Evolutionary conservation across 768 basidiomycete species (phyloP).

Genomic region (Boletus patriciae): DNA sequence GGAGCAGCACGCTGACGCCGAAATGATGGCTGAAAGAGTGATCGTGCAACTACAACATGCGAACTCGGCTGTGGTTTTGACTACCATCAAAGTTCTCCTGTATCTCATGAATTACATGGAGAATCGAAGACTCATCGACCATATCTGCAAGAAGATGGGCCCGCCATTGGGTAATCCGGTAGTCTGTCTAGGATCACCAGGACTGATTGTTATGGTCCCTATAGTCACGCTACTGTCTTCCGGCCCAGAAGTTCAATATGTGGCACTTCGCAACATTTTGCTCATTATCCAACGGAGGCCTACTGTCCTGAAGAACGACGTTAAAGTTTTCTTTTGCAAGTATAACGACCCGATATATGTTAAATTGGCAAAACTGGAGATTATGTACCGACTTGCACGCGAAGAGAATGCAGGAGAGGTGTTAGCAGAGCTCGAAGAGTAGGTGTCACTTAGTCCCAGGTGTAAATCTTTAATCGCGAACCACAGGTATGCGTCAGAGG

Average conservation of each 20-base stretch:
- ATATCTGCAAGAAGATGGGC: constrained; percentile 96
- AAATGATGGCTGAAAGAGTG: constrained; percentile 93
- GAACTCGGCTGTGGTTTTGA: constrained; percentile 98
- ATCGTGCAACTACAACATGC: constrained; percentile 93
- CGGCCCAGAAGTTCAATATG: constrained; percentile 98
- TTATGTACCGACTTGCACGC: constrained; percentile 97
- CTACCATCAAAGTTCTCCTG: constrained; percentile 93
- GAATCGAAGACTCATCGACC: constrained; percentile 77
- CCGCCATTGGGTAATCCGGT: constrained; percentile 77
- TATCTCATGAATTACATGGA: constrained; percentile 99
- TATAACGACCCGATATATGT: constrained; percentile 99
- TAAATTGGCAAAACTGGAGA: constrained; percentile 96
- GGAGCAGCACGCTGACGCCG: constrained; percentile 81
- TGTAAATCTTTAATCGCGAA: neutral
- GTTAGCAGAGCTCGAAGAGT: constrained; percentile 94
- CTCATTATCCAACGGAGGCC: constrained; percentile 96
- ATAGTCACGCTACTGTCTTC: constrained; percentile 93
- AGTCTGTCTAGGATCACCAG: neutral
- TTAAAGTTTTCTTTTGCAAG: constrained; percentile 99
- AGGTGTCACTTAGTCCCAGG: constrained; percentile 23
- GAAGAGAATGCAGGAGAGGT: constrained; percentile 93
- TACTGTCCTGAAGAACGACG: constrained; percentile 90
- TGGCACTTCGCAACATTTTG: constrained; percentile 93
- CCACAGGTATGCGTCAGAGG: constrained; percentile 91
- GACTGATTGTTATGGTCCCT: constrained; percentile 1